phyloP scores from a whole-genome alignment of 1,284 basidiomycete genomes.

The Malassezia caprae region DNA sequence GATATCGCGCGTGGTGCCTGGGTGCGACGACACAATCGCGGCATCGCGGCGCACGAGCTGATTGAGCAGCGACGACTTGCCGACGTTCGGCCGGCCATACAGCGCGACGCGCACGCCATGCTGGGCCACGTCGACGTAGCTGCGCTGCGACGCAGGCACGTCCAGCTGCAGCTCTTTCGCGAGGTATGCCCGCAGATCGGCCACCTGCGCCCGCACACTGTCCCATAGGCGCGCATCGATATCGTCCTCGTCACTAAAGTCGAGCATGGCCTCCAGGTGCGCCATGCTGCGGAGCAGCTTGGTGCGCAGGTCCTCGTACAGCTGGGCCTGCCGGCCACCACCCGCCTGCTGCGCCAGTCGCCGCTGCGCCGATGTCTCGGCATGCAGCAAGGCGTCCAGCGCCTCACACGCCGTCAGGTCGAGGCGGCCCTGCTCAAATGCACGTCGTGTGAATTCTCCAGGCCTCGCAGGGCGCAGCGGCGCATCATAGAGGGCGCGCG shows the following conservation, averaged over 20 bases:
- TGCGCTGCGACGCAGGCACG: conserved; percentile 45
- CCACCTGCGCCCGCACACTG: neutral
- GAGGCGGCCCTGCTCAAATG: conserved; percentile 65
- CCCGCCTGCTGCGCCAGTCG: conserved; percentile 62
- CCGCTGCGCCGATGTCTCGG: conserved; percentile 71
- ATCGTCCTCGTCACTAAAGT: conserved; percentile 79
- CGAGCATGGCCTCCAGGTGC: conserved; percentile 72
- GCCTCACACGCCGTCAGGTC: conserved; percentile 78
- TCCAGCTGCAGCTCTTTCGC: conserved; percentile 8
- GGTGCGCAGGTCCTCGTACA: conserved; percentile 59
- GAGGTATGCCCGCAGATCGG: conserved; percentile 5
- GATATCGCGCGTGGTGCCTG: conserved; percentile 78
- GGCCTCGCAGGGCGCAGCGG: conserved; percentile 60
- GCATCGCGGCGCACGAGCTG: conserved; percentile 71
- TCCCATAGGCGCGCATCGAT: conserved; percentile 66
- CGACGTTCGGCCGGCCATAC: conserved; percentile 79
- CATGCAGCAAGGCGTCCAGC: conserved; percentile 68
- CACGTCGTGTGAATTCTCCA: conserved; percentile 76
- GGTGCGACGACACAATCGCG: conserved; percentile 72
- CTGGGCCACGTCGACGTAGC: conserved; percentile 62
- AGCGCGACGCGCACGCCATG: conserved; percentile 70
- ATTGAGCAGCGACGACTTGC: conserved; percentile 74
- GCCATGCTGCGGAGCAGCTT: conserved; percentile 64
- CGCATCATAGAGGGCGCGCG: conserved; percentile 50
- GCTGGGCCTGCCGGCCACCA: conserved; percentile 53